phyloP scores from a whole-genome alignment of 2,329 filamentous ascomycete genomes.

The Ploettnerulaceae sp. region DNA sequence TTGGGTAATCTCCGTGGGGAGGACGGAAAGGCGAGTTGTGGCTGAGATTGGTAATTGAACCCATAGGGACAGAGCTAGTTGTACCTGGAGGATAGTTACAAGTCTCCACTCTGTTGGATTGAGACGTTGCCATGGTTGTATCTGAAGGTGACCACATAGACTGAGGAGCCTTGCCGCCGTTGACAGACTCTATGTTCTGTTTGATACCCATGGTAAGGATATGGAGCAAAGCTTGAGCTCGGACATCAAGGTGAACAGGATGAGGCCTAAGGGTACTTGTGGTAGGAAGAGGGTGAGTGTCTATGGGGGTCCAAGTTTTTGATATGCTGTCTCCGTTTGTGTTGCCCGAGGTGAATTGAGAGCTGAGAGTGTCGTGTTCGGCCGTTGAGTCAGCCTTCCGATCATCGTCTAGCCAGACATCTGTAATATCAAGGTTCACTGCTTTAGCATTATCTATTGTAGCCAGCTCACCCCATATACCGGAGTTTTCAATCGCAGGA shows the following conservation, averaged over 20 bases:
- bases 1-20: not conserved
- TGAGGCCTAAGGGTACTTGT: not conserved
- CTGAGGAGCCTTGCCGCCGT: too few species aligned
- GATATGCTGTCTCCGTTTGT: not conserved
- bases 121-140: too few species aligned
- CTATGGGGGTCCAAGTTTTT: not conserved
- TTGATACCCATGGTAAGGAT: too few species aligned
- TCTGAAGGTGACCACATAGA: too few species aligned
- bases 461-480: conserved; percentile 4
- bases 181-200: too few species aligned
- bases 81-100: too few species aligned
- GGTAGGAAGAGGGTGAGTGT: not conserved
- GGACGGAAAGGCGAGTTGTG: not conserved
- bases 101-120: too few species aligned
- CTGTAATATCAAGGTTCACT: too few species aligned
- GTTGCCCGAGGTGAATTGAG: not conserved
- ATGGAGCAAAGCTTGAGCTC: too few species aligned
- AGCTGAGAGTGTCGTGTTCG: not conserved
- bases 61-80: too few species aligned
- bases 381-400: not conserved
- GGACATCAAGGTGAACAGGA: not conserved
- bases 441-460: not conserved
- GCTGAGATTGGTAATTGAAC: not conserved
- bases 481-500: conserved; percentile 1
- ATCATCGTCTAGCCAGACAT: not conserved